Conservation (phyloP, 768 basidiomycete genomes). For the Cytidiella melzeri region DNA sequence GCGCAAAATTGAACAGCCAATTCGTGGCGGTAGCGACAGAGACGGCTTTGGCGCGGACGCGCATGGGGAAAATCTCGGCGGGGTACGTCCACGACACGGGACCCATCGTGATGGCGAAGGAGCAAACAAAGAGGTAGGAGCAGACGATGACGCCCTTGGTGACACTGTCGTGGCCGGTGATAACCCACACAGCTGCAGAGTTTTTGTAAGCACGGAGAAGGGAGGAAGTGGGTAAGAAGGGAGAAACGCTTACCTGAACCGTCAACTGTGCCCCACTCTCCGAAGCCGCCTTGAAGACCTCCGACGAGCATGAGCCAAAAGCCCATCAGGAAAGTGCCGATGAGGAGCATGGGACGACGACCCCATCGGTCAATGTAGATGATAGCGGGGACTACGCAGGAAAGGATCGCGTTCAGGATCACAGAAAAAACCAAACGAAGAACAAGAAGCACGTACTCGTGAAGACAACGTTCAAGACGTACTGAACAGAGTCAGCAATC, state of each 20-base stretch:
- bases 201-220: not conserved
- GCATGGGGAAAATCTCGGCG: slow-evolving; percentile 64
- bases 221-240: not conserved
- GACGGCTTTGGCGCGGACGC: slow-evolving; percentile 59
- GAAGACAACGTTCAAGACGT: slow-evolving; percentile 35
- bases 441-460: slow-evolving; percentile 23
- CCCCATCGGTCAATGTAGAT: slow-evolving; percentile 76
- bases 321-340: slow-evolving; percentile 62
- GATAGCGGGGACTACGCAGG: slow-evolving; percentile 37
- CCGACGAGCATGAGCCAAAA: slow-evolving; percentile 77
- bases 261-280: slow-evolving; percentile 51
- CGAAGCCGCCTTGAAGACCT: slow-evolving; percentile 63
- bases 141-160: slow-evolving; percentile 73
- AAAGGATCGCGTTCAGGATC: not conserved
- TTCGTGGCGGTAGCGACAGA: slow-evolving; percentile 34
- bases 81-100: slow-evolving; percentile 57
- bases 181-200: slow-evolving; percentile 46
- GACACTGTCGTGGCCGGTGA: slow-evolving; percentile 43
- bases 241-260: slow-evolving; percentile 27
- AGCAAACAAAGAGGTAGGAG: slow-evolving; percentile 73
- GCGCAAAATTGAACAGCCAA: slow-evolving; percentile 59
- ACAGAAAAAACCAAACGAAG: slow-evolving; percentile 1
- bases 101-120: slow-evolving; percentile 72
- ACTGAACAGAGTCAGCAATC: slow-evolving; percentile 67
- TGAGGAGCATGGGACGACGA: slow-evolving; percentile 67